Base-by-base conservation (phyloP, 768 basidiomycete genomes). In the Boletus fagicola region DNA sequence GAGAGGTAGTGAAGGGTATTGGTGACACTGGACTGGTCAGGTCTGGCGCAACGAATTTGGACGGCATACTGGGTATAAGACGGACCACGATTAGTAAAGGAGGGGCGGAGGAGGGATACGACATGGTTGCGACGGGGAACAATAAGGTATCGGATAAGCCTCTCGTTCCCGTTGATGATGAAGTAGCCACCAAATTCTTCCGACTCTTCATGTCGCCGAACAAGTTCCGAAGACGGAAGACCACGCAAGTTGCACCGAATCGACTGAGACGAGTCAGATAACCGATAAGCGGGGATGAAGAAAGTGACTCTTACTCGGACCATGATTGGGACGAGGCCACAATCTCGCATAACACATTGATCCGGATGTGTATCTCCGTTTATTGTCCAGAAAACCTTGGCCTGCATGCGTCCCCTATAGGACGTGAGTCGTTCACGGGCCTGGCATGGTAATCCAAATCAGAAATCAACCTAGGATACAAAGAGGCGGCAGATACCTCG, bases 151-250 rank as follows among this genome's bases (percentile, higher is more conserved):
- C 97, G 93, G 64, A 99, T 95, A 60, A 99, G 84, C 76, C 94
- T 93, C 76, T 99, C 97, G 75, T 98, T 98, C 60, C 97, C 97
- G 72, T 99, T 99, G 73, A 99, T 86, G 69, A 99, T 84, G 70
- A 99, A 99, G 75, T 99, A 98, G 30, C 96, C 97, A 51, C 97
- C 97, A 68, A 98, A 98, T 73, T 98, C 97, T 75, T 97, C 94
- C 1, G 97, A 87, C 67, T 99, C 97, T 79, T 99, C 97, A 69
- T 96, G 90, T 59, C 88, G 87, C 54, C 78, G 76, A 54, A 98
- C 93, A 45, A 99, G 86, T 46, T 93, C 88, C 10, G 88, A 82
- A 10, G 96, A 90, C 2, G 93, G 84, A 73, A 97, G 80, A 35
- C 81, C 81, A 45, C 87, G 86, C n/a, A 98, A 74, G 72, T 98